Conservation (phyloP, 179 eudicot species). For the Silene coronaria region DNA sequence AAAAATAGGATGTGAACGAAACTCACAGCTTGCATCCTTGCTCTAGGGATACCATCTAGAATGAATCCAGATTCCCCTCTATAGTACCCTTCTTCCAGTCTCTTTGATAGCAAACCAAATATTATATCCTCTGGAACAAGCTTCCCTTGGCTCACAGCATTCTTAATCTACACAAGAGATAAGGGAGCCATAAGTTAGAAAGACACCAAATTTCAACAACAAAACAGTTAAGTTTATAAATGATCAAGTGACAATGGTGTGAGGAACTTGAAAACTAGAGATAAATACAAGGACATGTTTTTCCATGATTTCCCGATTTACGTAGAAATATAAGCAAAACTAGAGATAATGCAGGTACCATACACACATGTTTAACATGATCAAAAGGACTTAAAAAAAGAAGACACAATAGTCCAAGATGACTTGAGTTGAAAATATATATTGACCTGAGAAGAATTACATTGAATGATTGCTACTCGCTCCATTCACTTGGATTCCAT, state of each 20-base stretch:
- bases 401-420: too few relatives aligned
- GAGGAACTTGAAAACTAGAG: not conserved
- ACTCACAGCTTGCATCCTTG: conserved; percentile 86
- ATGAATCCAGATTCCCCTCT: conserved; percentile 89
- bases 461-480: too few relatives aligned
- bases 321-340: too few relatives aligned
- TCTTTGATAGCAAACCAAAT: conserved; percentile 76
- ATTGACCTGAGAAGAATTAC: too few relatives aligned
- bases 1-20: not conserved
- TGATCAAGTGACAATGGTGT: not conserved
- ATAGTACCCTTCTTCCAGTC: conserved; percentile 67
- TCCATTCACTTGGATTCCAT: too few relatives aligned
- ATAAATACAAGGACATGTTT: too few relatives aligned
- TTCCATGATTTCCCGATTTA: too few relatives aligned
- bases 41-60: conserved; percentile 83
- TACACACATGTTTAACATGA: too few relatives aligned
- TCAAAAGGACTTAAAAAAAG: too few relatives aligned
- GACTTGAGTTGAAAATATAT: too few relatives aligned
- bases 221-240: not conserved
- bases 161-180: conserved; percentile 49
- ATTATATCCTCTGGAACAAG: conserved; percentile 85
- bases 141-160: conserved; percentile 72
- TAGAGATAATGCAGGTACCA: too few relatives aligned
- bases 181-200: not conserved
- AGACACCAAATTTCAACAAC: not conserved